Percentiles rank a stretch among this genome's conserved stretches.
Evolutionary conservation across 179 eudicot genomes (phyloP).

Genomic region (Beta macrorhiza): DNA sequence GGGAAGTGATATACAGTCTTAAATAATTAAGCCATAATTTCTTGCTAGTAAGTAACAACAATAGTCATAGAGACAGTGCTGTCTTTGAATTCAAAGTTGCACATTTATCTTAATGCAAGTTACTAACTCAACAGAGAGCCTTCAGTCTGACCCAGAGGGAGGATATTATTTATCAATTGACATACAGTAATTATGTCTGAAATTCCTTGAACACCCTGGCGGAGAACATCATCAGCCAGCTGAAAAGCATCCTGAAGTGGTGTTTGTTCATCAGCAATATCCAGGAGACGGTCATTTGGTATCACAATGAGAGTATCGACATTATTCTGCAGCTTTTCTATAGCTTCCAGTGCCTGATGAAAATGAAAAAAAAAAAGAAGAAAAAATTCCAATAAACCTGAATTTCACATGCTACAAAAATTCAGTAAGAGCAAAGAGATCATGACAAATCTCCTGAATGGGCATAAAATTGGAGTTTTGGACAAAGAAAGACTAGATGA

Average conservation of each 20-base stretch:
- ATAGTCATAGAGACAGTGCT: not conserved
- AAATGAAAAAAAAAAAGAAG: slow-evolving; percentile 5
- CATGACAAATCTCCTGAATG: not conserved
- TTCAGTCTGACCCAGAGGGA: not conserved
- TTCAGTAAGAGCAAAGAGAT: not conserved
- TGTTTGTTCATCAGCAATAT: slow-evolving; percentile 89
- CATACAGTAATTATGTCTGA: slow-evolving; percentile 94
- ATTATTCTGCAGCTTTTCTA: slow-evolving; percentile 90
- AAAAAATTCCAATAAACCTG: not conserved
- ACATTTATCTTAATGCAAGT: not conserved
- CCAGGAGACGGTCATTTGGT: slow-evolving; percentile 93
- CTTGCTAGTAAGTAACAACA: not conserved
- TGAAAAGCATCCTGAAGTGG: slow-evolving; percentile 94
- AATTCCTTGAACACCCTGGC: slow-evolving; percentile 98
- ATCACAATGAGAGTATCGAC: slow-evolving; percentile 97
- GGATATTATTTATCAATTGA: not conserved
- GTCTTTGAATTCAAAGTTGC: not conserved
- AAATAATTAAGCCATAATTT: not conserved
- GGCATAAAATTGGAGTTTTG: not conserved
- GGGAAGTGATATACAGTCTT: no score
- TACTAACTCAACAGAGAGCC: not conserved
- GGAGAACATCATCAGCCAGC: slow-evolving; percentile 97
- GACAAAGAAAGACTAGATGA: not conserved
- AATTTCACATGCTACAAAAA: not conserved
- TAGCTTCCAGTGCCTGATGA: slow-evolving; percentile 91